These are phyloP conservation scores for Aspergillus conjunctus DNA, from an alignment of 495 filamentous ascomycete species.

Conservation along the genomic window DNA sequence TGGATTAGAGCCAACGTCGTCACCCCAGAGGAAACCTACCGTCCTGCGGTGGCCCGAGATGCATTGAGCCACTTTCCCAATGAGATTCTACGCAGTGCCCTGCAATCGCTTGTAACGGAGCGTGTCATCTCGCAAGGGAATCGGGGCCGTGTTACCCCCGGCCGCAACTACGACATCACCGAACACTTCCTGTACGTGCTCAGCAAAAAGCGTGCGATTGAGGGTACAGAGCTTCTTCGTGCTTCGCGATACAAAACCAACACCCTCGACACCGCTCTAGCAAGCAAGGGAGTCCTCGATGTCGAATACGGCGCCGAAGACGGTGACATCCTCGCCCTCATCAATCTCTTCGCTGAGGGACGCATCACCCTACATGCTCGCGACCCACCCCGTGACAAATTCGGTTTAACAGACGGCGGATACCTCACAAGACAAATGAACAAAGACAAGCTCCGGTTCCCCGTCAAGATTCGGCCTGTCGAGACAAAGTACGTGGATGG, in stretches of 20 bases:
- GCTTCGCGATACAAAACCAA: constrained; percentile 60
- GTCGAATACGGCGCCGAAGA: constrained; percentile 51
- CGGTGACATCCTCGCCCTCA: constrained; percentile 67
- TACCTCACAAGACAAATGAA: constrained; percentile 75
- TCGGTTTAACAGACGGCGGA: constrained; percentile 69
- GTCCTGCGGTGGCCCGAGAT: constrained; percentile 40
- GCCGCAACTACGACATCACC: constrained; percentile 60
- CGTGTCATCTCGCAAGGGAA: constrained; percentile 63
- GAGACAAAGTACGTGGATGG: constrained; percentile 62
- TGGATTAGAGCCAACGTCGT: constrained; percentile 62
- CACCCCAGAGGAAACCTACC: constrained; percentile 53
- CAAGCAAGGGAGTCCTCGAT: constrained; percentile 30
- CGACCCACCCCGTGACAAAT: constrained; percentile 65
- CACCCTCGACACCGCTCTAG: constrained; percentile 57
- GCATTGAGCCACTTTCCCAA: constrained; percentile 49
- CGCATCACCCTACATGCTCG: constrained; percentile 56
- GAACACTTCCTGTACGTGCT: constrained; percentile 56
- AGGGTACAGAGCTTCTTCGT: constrained; percentile 48
- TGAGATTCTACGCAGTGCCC: constrained; percentile 53
- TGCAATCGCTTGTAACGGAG: constrained; percentile 58
- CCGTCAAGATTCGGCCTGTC: constrained; percentile 58
- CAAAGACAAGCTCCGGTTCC: constrained; percentile 63
- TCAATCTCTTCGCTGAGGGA: constrained; percentile 65
- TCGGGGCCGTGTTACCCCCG: constrained; percentile 52
- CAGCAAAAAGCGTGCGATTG: constrained; percentile 47